Conservation (phyloP, 495 filamentous ascomycete genomes). For the Chaetomium cochliodes region DNA sequence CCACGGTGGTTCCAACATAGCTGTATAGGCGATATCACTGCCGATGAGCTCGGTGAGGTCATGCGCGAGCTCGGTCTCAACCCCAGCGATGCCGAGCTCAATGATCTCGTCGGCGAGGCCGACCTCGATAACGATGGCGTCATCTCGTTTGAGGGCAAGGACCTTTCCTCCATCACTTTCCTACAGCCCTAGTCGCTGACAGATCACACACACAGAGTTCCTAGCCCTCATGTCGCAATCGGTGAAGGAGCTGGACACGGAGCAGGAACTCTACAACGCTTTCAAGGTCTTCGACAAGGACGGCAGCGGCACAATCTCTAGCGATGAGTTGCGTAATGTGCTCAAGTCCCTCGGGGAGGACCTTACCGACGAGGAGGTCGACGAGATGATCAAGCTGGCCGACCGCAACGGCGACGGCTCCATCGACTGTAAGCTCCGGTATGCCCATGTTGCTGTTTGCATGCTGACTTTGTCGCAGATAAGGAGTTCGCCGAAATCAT, state of each 20-base stretch:
- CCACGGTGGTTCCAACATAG: neutral
- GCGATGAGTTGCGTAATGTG: constrained; percentile 46
- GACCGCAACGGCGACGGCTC: constrained; percentile 49
- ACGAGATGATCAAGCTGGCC: constrained; percentile 50
- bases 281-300: constrained; percentile 54
- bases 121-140: constrained; percentile 48
- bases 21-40: constrained; percentile 42
- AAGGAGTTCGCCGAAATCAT: constrained; percentile 96
- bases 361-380: constrained; percentile 47
- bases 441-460: neutral
- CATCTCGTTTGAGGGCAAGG: constrained; percentile 47
- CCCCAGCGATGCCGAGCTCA: constrained; percentile 43
- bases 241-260: constrained; percentile 42
- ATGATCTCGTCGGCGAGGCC: constrained; percentile 50
- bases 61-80: constrained; percentile 51
- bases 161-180: neutral
- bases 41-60: constrained; percentile 43
- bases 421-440: constrained; percentile 46
- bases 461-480: constrained; percentile 54
- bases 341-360: constrained; percentile 50
- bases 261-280: constrained; percentile 47
- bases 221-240: constrained; percentile 47
- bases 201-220: constrained; percentile 39
- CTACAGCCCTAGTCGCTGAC: neutral
- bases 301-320: constrained; percentile 47